Evolutionary conservation across 225 moss, liverwort and hornwort species (phyloP).

Genomic region (Thuidium tamariscinum): DNA sequence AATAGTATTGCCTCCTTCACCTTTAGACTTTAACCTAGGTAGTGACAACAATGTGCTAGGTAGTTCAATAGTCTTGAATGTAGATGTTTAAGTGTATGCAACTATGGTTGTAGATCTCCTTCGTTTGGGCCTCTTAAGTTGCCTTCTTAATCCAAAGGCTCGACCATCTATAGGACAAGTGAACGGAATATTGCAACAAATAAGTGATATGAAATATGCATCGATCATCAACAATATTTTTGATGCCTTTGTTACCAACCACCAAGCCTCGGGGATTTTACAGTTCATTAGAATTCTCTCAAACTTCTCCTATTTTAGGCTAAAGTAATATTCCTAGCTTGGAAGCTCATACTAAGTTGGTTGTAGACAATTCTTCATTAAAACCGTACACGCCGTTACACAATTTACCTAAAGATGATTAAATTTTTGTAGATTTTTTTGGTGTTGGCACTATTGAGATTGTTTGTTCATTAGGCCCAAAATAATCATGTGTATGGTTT

Average conservation of each 20-base stretch:
- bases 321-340: background rate
- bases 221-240: background rate
- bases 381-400: no score
- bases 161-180: background rate
- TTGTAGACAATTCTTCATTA: background rate
- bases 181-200: background rate
- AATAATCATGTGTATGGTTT: no score
- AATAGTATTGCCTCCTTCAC: background rate
- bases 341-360: rapidly evolving
- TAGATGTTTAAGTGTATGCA: background rate
- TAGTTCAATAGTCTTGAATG: background rate
- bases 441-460: background rate
- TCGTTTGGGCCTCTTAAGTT: background rate
- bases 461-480: no score
- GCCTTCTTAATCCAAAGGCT: background rate
- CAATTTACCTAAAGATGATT: background rate
- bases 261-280: background rate
- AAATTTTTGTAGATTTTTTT: background rate
- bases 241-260: background rate
- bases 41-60: background rate
- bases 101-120: background rate
- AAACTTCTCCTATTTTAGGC: background rate
- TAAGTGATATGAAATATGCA: background rate
- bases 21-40: background rate
- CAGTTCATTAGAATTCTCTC: background rate